phyloP scores from a whole-genome alignment of 345 rosid genomes.

The Pistacia atlantica region DNA sequence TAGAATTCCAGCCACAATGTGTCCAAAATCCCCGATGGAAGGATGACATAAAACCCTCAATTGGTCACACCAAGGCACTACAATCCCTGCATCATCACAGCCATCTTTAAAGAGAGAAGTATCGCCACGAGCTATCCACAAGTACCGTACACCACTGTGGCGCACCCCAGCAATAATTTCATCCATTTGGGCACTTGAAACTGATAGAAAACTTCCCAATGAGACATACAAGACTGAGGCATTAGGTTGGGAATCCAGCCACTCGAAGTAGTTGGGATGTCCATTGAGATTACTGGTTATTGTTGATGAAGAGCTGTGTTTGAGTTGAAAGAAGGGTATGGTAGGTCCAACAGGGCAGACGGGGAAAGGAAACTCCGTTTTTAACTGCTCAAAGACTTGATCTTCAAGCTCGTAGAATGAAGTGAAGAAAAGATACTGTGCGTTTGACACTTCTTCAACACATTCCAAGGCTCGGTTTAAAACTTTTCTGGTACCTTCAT shows the following conservation, averaged over 20 bases:
- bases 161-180: constrained; percentile 36
- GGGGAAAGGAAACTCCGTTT: constrained; percentile 1
- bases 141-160: constrained; percentile 25
- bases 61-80: constrained; percentile 45
- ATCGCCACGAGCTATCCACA: constrained; percentile 36
- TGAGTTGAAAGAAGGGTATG: constrained; percentile 24
- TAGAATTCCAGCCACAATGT: constrained; percentile 46
- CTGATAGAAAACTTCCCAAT: constrained; percentile 35
- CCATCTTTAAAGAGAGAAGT: constrained; percentile 7
- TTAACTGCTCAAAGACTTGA: constrained; percentile 14
- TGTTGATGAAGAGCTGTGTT: neutral
- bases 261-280: constrained; percentile 5
- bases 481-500: no score
- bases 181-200: constrained; percentile 33
- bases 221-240: constrained; percentile 38
- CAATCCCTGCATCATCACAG: constrained; percentile 18
- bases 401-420: constrained; percentile 32
- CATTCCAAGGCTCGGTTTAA: neutral
- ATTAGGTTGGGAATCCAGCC: constrained; percentile 34
- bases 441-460: constrained; percentile 6
- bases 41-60: constrained; percentile 35
- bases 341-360: constrained; percentile 33
- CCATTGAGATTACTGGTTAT: neutral
- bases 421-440: constrained; percentile 28
- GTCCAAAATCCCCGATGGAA: constrained; percentile 46